Evolutionary conservation across 768 basidiomycete species (phyloP).

Genomic region (Hortiboletus campestris): DNA sequence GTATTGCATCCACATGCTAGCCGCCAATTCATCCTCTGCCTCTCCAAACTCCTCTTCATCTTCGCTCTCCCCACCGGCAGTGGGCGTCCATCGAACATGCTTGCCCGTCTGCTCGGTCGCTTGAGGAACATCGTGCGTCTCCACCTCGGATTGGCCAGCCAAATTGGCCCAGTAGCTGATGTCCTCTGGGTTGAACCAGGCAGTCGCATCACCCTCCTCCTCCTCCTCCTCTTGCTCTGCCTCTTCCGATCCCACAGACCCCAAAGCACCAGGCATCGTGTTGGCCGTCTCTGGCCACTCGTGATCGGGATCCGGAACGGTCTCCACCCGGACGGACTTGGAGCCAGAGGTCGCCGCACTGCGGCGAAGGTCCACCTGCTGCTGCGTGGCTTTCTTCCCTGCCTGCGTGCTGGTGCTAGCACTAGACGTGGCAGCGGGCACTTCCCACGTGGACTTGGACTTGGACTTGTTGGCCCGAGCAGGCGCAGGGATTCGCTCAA

Average conservation of each 20-base stretch:
- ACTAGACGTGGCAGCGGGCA: neutral
- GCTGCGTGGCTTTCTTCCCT: constrained; percentile 13
- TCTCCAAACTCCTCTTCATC: constrained; percentile 23
- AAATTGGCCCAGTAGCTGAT: constrained; percentile 31
- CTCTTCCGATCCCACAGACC: constrained; percentile 2
- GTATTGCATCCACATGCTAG: constrained; percentile 30
- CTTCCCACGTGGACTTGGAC: constrained; percentile 17
- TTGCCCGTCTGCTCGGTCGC: constrained; percentile 9
- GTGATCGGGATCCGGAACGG: constrained; percentile 15
- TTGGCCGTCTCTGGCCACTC: neutral
- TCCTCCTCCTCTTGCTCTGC: constrained; percentile 15
- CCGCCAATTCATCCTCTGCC: constrained; percentile 15
- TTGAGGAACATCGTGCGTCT: neutral
- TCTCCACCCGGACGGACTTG: constrained; percentile 15
- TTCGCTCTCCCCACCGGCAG: constrained; percentile 15
- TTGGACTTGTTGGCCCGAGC: constrained; percentile 17
- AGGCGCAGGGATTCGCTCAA: neutral
- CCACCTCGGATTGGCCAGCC: constrained; percentile 14
- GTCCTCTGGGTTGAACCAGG: constrained; percentile 26
- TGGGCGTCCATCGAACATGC: constrained; percentile 29
- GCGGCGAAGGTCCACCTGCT: constrained; percentile 8
- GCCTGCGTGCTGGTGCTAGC: constrained; percentile 3
- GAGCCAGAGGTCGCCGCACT: constrained; percentile 1
- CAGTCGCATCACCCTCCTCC: constrained; percentile 19
- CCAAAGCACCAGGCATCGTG: constrained; percentile 8